Evolutionary conservation across 371 early-diverging fungal genomes (phyloP), one percentile per base, ranked within the genome.

Genomic region (Mortierella sp.): DNA sequence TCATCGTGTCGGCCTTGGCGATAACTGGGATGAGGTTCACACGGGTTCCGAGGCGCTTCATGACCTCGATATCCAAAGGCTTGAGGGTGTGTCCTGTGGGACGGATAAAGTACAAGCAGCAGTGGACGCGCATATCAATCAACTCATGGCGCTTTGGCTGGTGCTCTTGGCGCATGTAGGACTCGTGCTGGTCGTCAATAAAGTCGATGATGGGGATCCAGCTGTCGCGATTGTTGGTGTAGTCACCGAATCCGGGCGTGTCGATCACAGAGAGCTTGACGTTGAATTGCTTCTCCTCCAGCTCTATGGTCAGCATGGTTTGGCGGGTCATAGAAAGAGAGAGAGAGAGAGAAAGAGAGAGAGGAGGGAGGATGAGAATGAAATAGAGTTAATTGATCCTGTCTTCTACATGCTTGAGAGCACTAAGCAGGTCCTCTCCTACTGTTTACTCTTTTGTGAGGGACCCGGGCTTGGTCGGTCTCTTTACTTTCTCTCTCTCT

Each of bases 121-220:
- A 94, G 83, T 96, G 95, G 29, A 97, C 93, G 60, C 98, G 89
- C 87, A 93, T 89, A 85, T 97, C 99, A 67, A 94, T 91, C 50
- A 91, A 84, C 52, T 92, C 90, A 62, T 91, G 87, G 64, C 97
- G 88, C 68, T 90, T 87, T 43, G 92, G 89, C 64, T 91, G 89
- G 60, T 88, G 86, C 74, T 96, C 92, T 82, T 95, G 94, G 74
- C 92, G 89, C 90, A 98, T 91, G 74, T 95, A 95, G 60, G 88
- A 90, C 75, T 94, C 95, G 85, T 97, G 96, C 83, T 97, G 98
- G 68, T 96, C 96, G 79, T 98, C 96, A 66, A 99, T 89, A 82
- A 97, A 98, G 66, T 97, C 95, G 47, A 98, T 88, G 66, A 98
- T 94, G n/a, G 98, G 96, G 46, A 92, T 92, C 97, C 97, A 98